Conservation (phyloP, 176 grass and related monocot genomes). For the Pharus latifolius region DNA sequence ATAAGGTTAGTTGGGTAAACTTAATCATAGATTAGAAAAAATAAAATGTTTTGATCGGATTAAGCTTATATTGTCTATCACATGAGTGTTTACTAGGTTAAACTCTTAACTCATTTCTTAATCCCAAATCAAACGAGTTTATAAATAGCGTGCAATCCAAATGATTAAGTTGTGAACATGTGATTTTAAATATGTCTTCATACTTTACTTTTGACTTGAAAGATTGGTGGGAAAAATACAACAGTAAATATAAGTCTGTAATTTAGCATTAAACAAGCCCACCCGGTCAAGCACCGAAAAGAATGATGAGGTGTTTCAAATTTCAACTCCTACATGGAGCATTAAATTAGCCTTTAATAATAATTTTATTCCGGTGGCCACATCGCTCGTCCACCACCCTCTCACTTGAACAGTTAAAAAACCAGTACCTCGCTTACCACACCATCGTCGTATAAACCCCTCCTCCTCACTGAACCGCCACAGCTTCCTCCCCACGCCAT, state of each 20-base stretch:
- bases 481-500: constrained; percentile 34
- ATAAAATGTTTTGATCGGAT: no score
- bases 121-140: no score
- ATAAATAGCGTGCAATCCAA: no score
- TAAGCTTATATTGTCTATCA: no score
- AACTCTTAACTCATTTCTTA: no score
- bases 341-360: not conserved
- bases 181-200: no score
- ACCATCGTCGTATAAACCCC: constrained; percentile 35
- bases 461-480: not conserved
- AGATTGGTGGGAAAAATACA: not conserved
- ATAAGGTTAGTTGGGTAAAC: no score
- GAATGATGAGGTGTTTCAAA: not conserved
- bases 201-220: no score
- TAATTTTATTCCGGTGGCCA: not conserved
- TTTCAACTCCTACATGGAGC: not conserved
- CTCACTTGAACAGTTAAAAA: not conserved
- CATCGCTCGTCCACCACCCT: not conserved
- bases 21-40: no score
- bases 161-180: no score
- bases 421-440: not conserved
- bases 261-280: not conserved
- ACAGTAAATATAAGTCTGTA: not conserved
- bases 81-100: no score
- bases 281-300: not conserved